Conservation (phyloP, 2,329 filamentous ascomycete genomes). For the Ambrosiella beaveri region DNA sequence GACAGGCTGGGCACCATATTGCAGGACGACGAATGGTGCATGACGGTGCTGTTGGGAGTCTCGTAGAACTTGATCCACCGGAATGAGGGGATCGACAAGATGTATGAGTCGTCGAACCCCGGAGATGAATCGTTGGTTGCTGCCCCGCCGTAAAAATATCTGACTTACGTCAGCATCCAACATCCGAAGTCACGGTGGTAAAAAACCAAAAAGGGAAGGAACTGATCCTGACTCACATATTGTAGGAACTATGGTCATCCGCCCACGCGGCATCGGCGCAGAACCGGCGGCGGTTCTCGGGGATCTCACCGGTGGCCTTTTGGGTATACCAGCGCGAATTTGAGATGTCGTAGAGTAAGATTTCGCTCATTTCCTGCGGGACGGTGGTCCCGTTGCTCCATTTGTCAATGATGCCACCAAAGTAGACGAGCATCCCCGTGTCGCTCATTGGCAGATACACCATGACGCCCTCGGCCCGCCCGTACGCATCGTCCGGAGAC, state of each 20-base stretch:
- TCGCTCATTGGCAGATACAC: conserved; percentile 43
- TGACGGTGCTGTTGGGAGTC: conserved; percentile 20
- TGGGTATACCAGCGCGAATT: conserved; percentile 44
- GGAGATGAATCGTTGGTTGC: conserved; percentile 27
- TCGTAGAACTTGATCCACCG: conserved; percentile 42
- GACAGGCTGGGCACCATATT: conserved; percentile 34
- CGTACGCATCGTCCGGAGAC: conserved; percentile 30
- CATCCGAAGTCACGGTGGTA: too few relatives aligned
- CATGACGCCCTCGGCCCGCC: conserved; percentile 42
- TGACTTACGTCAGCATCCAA: conserved; percentile 16
- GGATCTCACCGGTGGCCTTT: conserved; percentile 34
- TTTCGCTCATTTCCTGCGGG: conserved; percentile 29
- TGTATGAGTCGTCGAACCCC: conserved; percentile 45
- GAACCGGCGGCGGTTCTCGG: conserved; percentile 36
- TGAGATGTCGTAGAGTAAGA: conserved; percentile 43
- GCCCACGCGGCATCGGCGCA: conserved; percentile 45
- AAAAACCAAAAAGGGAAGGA: not conserved
- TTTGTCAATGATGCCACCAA: conserved; percentile 34
- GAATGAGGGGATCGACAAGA: conserved; percentile 44
- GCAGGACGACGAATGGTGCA: conserved; percentile 39
- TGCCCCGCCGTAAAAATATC: conserved; percentile 44
- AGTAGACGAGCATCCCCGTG: conserved; percentile 41
- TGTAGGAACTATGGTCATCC: conserved; percentile 42
- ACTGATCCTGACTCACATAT: conserved; percentile 31
- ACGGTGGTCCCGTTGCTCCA: conserved; percentile 29